A percentile compares a stretch with the other conserved stretches of the same genome.
phyloP scores from a whole-genome alignment of 192 early-diverging fungal species.

The Backusella luteola region DNA sequence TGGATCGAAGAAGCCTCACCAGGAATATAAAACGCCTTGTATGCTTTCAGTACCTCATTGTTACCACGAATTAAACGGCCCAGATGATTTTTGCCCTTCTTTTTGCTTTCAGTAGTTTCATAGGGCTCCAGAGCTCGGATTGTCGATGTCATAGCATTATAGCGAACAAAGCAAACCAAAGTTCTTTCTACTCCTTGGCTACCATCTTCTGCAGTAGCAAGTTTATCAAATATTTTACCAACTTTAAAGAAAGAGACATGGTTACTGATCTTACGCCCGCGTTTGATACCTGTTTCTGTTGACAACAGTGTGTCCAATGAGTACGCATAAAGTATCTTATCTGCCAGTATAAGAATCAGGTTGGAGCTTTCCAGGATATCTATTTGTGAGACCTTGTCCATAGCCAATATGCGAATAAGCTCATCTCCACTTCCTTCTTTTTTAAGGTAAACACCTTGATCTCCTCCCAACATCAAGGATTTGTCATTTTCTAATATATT shows the following conservation, averaged over 20 bases:
- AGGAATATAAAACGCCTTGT: constrained; percentile 93
- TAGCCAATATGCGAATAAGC: constrained; percentile 53
- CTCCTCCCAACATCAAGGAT: constrained; percentile 78
- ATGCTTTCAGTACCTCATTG: constrained; percentile 49
- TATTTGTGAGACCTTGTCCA: constrained; percentile 85
- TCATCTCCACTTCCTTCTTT: constrained; percentile 45
- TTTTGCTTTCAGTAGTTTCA: constrained; percentile 44
- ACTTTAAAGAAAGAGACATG: constrained; percentile 75
- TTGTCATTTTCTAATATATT: constrained; percentile 30
- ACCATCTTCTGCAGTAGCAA: neutral
- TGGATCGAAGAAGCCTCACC: constrained; percentile 85
- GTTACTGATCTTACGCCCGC: constrained; percentile 54
- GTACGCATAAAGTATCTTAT: constrained; percentile 62
- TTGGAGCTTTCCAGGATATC: constrained; percentile 79
- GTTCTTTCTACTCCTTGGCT: constrained; percentile 16
- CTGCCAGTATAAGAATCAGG: constrained; percentile 79
- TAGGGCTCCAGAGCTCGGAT: constrained; percentile 78
- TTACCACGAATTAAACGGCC: constrained; percentile 45
- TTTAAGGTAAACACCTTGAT: constrained; percentile 77
- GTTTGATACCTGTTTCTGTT: constrained; percentile 39
- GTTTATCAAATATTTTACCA: constrained; percentile 42
- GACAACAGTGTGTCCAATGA: constrained; percentile 53
- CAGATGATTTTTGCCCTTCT: constrained; percentile 43
- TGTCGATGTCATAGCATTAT: constrained; percentile 70
- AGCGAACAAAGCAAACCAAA: constrained; percentile 70